A percentile compares a stretch with the other conserved stretches of the same genome.
Conservation (phyloP, 163 green algal genomes). For the Scenedesmus sp. region DNA sequence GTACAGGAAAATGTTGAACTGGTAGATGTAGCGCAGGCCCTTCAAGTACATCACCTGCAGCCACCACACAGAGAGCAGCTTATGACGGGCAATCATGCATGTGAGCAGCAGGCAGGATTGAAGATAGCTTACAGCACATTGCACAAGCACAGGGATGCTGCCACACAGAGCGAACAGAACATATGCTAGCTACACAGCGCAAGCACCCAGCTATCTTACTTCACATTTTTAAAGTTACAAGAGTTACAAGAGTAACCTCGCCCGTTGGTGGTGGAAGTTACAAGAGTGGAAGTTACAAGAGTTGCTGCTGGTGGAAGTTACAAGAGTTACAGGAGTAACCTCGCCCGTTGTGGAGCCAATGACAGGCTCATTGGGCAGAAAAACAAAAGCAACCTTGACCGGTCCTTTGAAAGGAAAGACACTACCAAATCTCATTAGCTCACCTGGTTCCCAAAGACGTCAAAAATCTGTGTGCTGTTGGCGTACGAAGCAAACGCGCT, state of each 20-base stretch:
- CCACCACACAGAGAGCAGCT: background rate
- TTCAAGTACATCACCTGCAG: slow-evolving; percentile 74
- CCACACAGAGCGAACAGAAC: background rate
- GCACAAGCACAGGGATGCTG: background rate
- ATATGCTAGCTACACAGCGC: background rate
- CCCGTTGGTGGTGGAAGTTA: too few species aligned
- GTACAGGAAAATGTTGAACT: slow-evolving; percentile 90
- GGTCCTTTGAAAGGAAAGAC: too few species aligned
- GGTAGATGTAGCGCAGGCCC: slow-evolving; percentile 88
- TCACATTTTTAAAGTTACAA: too few species aligned
- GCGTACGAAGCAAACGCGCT: slow-evolving; percentile 94
- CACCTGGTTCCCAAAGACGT: slow-evolving; percentile 91
- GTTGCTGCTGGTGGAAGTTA: too few species aligned
- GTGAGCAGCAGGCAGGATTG: too few species aligned
- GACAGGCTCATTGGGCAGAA: too few species aligned
- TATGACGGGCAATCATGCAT: background rate
- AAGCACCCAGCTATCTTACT: background rate
- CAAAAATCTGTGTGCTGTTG: slow-evolving; percentile 84
- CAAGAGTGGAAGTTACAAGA: too few species aligned
- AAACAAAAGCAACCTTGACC: too few species aligned
- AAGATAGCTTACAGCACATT: background rate
- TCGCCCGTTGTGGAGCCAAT: too few species aligned
- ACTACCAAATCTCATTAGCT: too few species aligned
- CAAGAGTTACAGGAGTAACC: too few species aligned
- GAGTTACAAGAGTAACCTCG: too few species aligned